Evolutionary conservation across 495 filamentous ascomycete species (phyloP), one percentile per base, ranked within the genome.

Genomic region (Trichoderma asperelloides): DNA sequence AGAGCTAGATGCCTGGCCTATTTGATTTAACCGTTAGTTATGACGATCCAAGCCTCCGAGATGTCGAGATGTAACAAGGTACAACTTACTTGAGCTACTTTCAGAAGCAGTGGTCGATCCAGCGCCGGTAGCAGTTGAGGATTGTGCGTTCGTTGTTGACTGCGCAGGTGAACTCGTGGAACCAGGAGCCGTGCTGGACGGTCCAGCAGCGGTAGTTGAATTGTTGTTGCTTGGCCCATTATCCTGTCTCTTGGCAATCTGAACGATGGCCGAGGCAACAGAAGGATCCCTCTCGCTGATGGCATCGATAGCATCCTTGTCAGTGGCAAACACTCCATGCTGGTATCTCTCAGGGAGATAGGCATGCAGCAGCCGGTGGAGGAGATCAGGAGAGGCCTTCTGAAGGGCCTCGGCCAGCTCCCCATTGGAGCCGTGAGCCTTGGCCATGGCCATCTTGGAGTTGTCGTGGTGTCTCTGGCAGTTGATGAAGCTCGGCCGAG

Each of bases 231-330:
- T 28, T 25, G 23, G 25, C 12, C 66, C 68, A 15, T 75, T 72
- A 33, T 74, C 76, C 49, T 78, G 73, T n/a, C 80, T 77, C 68
- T 73, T 78, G 2, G 76, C 77, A 67, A 82, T 57, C 65, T 73
- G 75, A 49, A 77, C 69, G 45, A 77, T 71, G 13, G 74, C 72
- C 8, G 75, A 73, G 30, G 75, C 78, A 21, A 78, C 66, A 55
- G 73, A 65, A 13, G 75, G 70, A 41, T 78, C 71, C 41, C 43
- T 71, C 16, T 67, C 69, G 51, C 71, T 74, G 37, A 75, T 68
- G 5, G 66, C 77, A 69, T 78, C 74, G 25, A 76, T 69, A 7
- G 75, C 73, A 6, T 75, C 63, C 41, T 65, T 70, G 16, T 78
- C 79, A 16, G 79, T 76, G 37, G 71, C 63, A 64, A 71, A 77